Conservation (phyloP, 768 basidiomycete species). For the Leccinum aurantiacum region DNA sequence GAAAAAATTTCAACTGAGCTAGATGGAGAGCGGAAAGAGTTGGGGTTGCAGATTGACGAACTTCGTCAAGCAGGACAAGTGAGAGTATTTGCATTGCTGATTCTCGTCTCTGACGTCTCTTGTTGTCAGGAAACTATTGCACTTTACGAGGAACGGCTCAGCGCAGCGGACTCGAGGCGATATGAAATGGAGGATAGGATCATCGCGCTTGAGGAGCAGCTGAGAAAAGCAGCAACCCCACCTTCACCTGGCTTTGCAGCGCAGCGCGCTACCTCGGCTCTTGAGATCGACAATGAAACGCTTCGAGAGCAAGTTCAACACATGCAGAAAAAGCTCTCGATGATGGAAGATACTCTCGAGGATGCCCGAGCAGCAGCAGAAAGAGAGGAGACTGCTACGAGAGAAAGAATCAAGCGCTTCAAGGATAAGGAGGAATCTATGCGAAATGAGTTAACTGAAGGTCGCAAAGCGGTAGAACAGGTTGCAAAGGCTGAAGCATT, state of each 20-base stretch:
- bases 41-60: conserved; percentile 76
- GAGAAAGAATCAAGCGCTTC: conserved; percentile 62
- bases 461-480: conserved; percentile 64
- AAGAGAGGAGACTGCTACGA: conserved; percentile 63
- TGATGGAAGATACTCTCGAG: conserved; percentile 83
- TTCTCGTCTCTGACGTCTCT: not conserved
- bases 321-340: conserved; percentile 70
- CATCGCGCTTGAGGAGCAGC: conserved; percentile 55
- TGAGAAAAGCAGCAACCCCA: conserved; percentile 31
- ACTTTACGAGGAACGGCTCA: conserved; percentile 88
- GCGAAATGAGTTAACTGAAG: conserved; percentile 67
- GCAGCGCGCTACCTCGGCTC: conserved; percentile 60
- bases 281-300: conserved; percentile 93
- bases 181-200: conserved; percentile 77
- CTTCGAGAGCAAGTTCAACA: conserved; percentile 89
- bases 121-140: conserved; percentile 81
- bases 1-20: conserved; percentile 46
- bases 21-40: conserved; percentile 62
- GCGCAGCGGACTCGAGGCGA: conserved; percentile 62
- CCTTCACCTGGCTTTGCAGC: conserved; percentile 37
- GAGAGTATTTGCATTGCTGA: conserved; percentile 17
- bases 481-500: conserved; percentile 58
- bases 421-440: conserved; percentile 73
- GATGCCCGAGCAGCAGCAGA: conserved; percentile 71
- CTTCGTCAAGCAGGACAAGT: conserved; percentile 88